Base-by-base conservation (phyloP, 306 rosid species). In the Malus asiatica region DNA sequence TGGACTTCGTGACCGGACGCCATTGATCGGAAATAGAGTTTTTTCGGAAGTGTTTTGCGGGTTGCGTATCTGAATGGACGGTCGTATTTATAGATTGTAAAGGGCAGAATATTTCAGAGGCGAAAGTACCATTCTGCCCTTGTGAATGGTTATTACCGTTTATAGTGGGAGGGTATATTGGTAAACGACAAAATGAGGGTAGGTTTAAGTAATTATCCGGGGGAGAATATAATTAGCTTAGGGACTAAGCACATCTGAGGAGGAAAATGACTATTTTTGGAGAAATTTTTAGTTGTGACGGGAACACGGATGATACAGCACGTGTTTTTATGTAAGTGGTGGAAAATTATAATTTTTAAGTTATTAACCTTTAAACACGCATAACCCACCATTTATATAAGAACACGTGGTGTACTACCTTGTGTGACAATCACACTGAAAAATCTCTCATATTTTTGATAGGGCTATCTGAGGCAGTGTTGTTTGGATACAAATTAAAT, bases 1-100 rank as follows among this genome's bases (percentile, higher is more conserved):
- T 93, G 91, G 2, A 92, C 70, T 68, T 93, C 94, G 68, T 84
- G 84, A 8, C 87, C 86, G 64, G 93, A 83, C 8, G 87, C 91
- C 95, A 90, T 93, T 38, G 58, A 59, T 27, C 20, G 14, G 60
- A n/a, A 3, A 51, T 42, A 1, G 14, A 18, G 10, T 15, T 5
- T 38, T 42, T 10, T 55, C 3, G 2, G 2, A 16, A 3, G 29
- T 7, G 12, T 18, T 63, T 64, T 19, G 44, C 4, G 68, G 3
- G 55, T 48, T 20, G 45, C 6, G 23, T 30, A 4, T 10, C 15
- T 2, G 29, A 19, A 2, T 2, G 15, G 38, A 5, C 9, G 3
- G n/a, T 14, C 68, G 22, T 35, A 52, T 75, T 70, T 80, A 80
- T 75, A 75, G 20, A 2, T 5, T 13, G 11, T 2, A 19, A 1